Percentiles rank a stretch among this genome's conserved stretches.
Conservation (phyloP, 2,329 filamentous ascomycete species). For the Ilyonectria robusta region DNA sequence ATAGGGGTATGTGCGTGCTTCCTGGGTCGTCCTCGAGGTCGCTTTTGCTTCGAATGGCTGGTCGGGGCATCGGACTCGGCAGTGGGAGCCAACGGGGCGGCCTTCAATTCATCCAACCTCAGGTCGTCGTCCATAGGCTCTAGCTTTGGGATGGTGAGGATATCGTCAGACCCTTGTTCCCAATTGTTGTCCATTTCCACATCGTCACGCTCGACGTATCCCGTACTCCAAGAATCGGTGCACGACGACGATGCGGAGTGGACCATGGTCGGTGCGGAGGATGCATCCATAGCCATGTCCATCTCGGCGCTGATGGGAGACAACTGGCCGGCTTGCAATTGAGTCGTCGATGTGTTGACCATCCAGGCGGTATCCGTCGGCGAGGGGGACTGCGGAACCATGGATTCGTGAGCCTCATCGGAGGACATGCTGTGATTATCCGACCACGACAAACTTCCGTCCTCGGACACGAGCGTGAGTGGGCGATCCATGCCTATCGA, state of each 20-base stretch:
- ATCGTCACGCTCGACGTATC: slow-evolving; percentile 56
- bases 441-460: slow-evolving; percentile 62
- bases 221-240: slow-evolving; percentile 61
- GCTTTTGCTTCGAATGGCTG: slow-evolving; percentile 64
- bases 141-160: slow-evolving; percentile 66
- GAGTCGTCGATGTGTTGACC: slow-evolving; percentile 40
- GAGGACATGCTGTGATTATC: slow-evolving; percentile 62
- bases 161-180: slow-evolving; percentile 63
- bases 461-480: slow-evolving; percentile 58
- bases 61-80: slow-evolving; percentile 38
- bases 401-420: slow-evolving; percentile 54
- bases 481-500: slow-evolving; percentile 63
- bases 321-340: slow-evolving; percentile 62
- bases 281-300: slow-evolving; percentile 58
- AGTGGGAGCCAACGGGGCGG: slow-evolving; percentile 50
- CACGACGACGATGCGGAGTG: slow-evolving; percentile 64
- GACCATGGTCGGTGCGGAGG: slow-evolving; percentile 58
- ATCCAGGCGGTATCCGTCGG: slow-evolving; percentile 51
- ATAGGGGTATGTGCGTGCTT: slow-evolving; percentile 80
- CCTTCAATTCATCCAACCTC: slow-evolving; percentile 66
- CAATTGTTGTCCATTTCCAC: slow-evolving; percentile 60
- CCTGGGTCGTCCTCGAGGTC: slow-evolving; percentile 84
- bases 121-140: slow-evolving; percentile 71
- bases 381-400: slow-evolving; percentile 51
- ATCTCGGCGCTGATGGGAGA: slow-evolving; percentile 68